Base-by-base conservation (phyloP, 2,329 filamentous ascomycete species). In the Clarireedia homoeocarpa region DNA sequence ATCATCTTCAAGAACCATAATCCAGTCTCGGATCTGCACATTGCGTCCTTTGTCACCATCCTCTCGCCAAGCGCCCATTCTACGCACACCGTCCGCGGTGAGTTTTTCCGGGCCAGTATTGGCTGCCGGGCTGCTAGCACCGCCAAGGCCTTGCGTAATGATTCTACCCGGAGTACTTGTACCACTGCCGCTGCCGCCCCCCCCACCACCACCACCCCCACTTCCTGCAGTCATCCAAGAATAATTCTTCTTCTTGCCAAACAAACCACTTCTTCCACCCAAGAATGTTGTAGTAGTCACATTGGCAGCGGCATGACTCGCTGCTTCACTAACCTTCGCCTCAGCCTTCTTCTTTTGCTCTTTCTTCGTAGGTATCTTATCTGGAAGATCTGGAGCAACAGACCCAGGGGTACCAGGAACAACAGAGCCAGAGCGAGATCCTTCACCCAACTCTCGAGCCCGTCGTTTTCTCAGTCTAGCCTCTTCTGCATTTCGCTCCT, bases 11-110 rank as follows among this genome's bases (percentile, higher is more conserved):
- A 96, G 77, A 58, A 88, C 88, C 20, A 82, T 77, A 15, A 95
- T 76, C 75, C 91, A 84, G 70, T 96, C 92, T 54, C 92, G 81
- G 52, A 95, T 75, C 73, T 96, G 91, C 48, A 96, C 89, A 26
- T 85, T 85, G 62, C 79, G 81, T 34, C 89, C 90, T 67, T 86
- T 87, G 23, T 86, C 83, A 53, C 82, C 83, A 65, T 90, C 86
- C 70, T 96, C 91, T 58, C 89, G 81, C 80, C 85, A 89, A 15
- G 80, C 78, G n/a, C 89, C 89, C 39, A 89, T 73, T 53, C 83
- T 81, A 53, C 83, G 82, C 24, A 81, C 77, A 15, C 81, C 79
- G 36, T 82, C 79, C 2, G 75, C 77, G 4, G 82, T 81, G 56
- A 86, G 64, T 63, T 68, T 64, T 64, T 71, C 71, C 1, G 69